Percentiles rank a stretch among this genome's conserved stretches.
phyloP scores from a whole-genome alignment of 495 filamentous ascomycete species.

The Neohortaea acidophila region DNA sequence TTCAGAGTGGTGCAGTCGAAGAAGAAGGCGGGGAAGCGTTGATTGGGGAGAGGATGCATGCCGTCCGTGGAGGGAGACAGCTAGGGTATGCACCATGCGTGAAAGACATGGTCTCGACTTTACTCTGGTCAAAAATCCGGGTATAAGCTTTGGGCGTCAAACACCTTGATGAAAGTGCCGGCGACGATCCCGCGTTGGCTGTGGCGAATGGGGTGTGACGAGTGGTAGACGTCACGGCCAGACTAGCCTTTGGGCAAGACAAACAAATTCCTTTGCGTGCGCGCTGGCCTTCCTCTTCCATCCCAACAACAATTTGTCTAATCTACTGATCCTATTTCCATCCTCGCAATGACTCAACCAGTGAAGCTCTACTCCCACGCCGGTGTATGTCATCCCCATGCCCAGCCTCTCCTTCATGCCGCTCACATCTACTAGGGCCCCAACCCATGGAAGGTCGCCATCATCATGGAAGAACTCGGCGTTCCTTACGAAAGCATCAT shows the following conservation, averaged over 20 bases:
- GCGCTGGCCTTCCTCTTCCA: too few species aligned
- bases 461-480: conserved; percentile 47
- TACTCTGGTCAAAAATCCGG: background rate
- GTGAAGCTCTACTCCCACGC: conserved; percentile 18
- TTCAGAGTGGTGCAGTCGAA: conserved; percentile 85
- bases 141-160: background rate
- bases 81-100: background rate
- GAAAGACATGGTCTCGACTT: too few species aligned
- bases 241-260: too few species aligned
- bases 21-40: conserved; percentile 58
- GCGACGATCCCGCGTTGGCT: background rate
- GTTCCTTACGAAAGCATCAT: conserved; percentile 37
- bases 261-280: too few species aligned
- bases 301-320: too few species aligned
- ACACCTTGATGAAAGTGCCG: background rate
- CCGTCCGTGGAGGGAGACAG: background rate
- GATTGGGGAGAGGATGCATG: conserved; percentile 3
- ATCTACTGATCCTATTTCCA: background rate
- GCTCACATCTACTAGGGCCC: conserved; percentile 28
- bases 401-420: background rate
- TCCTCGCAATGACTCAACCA: conserved; percentile 13
- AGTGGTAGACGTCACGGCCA: too few species aligned
- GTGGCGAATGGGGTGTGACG: background rate
- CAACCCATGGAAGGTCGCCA: conserved; percentile 51
- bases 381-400: conserved; percentile 6